A percentile compares a stretch with the other conserved stretches of the same genome.
phyloP scores from a whole-genome alignment of 2,329 filamentous ascomycete species.

The Pseudogymnoascus sp. region DNA sequence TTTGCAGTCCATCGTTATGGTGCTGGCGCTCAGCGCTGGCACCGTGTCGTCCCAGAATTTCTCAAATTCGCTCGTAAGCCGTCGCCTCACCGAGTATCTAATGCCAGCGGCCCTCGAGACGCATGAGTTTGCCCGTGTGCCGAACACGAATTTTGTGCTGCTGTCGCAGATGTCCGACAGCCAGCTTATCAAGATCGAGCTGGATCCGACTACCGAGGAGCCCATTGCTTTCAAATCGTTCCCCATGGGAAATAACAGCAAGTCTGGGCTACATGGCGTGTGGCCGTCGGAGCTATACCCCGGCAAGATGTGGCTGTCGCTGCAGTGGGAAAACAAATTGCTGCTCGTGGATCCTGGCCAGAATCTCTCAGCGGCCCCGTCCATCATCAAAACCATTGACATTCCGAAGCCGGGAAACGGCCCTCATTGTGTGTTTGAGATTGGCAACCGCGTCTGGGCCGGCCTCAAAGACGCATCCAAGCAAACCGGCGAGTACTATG shows the following conservation, averaged over 20 bases:
- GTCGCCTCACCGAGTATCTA: constrained; percentile 10
- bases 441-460: constrained; percentile 9
- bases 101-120: constrained; percentile 4
- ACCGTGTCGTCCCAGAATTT: background rate
- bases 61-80: constrained; percentile 8
- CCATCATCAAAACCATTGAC: constrained; percentile 8
- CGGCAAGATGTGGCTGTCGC: constrained; percentile 8
- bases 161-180: constrained; percentile 7
- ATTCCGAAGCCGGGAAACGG: constrained; percentile 9
- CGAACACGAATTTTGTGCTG: constrained; percentile 8
- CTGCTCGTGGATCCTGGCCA: constrained; percentile 6
- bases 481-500: constrained; percentile 10
- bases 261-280: constrained; percentile 4
- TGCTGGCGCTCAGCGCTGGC: constrained; percentile 8
- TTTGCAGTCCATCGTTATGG: constrained; percentile 1
- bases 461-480: constrained; percentile 9
- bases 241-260: constrained; percentile 5
- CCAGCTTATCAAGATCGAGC: constrained; percentile 10
- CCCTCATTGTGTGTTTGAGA: constrained; percentile 10
- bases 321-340: constrained; percentile 9
- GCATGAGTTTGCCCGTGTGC: constrained; percentile 9
- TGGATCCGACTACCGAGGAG: constrained; percentile 9
- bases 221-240: constrained; percentile 6
- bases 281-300: constrained; percentile 6
- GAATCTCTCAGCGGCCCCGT: background rate